Evolutionary conservation across 768 basidiomycete genomes (phyloP), one percentile per base, ranked within the genome.

Genomic region (Cystofilobasidium ferigula): DNA sequence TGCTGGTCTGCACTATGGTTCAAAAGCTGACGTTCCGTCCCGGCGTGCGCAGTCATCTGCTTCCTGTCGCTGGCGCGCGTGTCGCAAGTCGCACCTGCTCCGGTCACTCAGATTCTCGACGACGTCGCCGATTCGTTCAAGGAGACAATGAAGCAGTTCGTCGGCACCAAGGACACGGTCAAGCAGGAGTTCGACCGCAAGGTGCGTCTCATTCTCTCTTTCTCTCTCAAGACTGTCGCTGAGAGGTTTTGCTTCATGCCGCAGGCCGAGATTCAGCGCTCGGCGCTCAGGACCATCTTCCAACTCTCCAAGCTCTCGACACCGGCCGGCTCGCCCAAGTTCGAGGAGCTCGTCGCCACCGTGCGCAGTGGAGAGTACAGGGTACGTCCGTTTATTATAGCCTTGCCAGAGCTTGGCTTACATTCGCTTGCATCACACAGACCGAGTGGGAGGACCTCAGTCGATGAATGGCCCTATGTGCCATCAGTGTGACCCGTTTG

Each of bases 21-120:
- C 42, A 22, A 20, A 5, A 4, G 30, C 57, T 64, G 43, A 53
- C 32, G 18, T 35, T 42, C 2, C 26, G 35, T 40, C 14, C 43
- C 26, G 30, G 16, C 24, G 22, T 32, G 1, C 26, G 9, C 54
- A 67, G 90, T 97, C 54, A 84, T 97, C 67, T 91, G 86, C 61
- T 89, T 94, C 76, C 89, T 99, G 84, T 87, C 94, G 79, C 82
- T 98, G 43, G 89, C 90, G 80, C 85, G 92, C 13, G 83, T 98
- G 20, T 84, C 90, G 10, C 86, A 88, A 71, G 82, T 92, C 20
- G 87, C 90, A 2, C 89, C 89, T 18, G 84, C 86, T 0, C 85
- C 87, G 36, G 84, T 97, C 30, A 68, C 72, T 16, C 71, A 74
- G 16, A 62, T 74, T 36, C 61, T 77, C 45, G 76, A 77, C 61